Percentiles rank a stretch among this genome's conserved stretches.
phyloP scores from a whole-genome alignment of 208 protist genomes.

The Wallacemonas sp. region DNA sequence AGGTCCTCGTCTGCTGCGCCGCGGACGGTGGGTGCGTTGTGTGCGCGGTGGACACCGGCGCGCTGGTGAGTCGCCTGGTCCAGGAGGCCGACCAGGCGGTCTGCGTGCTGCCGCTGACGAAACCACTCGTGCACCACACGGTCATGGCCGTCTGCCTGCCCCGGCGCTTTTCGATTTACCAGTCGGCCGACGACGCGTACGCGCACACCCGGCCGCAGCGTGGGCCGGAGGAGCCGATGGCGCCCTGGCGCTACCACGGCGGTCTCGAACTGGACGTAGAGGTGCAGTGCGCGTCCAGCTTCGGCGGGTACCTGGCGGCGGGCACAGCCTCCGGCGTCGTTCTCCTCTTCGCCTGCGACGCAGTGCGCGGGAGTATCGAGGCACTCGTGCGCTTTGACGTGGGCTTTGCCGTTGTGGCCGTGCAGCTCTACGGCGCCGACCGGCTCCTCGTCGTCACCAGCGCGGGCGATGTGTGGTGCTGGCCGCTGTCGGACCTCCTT shows the following conservation, averaged over 20 bases:
- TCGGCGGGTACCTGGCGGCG: constrained; percentile 45
- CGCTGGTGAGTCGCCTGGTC: constrained; percentile 34
- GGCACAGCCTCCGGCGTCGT: constrained; percentile 79
- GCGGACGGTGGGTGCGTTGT: constrained; percentile 66
- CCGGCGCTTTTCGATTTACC: constrained; percentile 39
- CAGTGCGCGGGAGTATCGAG: constrained; percentile 27
- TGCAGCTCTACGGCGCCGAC: constrained; percentile 63
- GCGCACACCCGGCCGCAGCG: constrained; percentile 4
- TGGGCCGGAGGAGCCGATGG: neutral
- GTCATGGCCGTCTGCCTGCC: constrained; percentile 40
- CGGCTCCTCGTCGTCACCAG: constrained; percentile 75
- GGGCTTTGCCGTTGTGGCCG: constrained; percentile 65
- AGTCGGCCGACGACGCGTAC: neutral
- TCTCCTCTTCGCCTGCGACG: constrained; percentile 52
- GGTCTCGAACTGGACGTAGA: constrained; percentile 30
- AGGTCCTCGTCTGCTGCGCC: constrained; percentile 55
- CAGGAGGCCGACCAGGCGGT: constrained; percentile 39
- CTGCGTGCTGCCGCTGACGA: constrained; percentile 28
- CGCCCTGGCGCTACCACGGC: constrained; percentile 28
- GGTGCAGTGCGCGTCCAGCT: constrained; percentile 64
- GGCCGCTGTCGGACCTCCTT: constrained; percentile 70
- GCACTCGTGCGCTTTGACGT: constrained; percentile 85
- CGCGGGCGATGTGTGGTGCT: constrained; percentile 83
- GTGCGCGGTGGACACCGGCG: constrained; percentile 44
- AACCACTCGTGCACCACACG: constrained; percentile 6